Evolutionary conservation across 148 eudicot species (phyloP).

Genomic region (Rhododendron simsii): DNA sequence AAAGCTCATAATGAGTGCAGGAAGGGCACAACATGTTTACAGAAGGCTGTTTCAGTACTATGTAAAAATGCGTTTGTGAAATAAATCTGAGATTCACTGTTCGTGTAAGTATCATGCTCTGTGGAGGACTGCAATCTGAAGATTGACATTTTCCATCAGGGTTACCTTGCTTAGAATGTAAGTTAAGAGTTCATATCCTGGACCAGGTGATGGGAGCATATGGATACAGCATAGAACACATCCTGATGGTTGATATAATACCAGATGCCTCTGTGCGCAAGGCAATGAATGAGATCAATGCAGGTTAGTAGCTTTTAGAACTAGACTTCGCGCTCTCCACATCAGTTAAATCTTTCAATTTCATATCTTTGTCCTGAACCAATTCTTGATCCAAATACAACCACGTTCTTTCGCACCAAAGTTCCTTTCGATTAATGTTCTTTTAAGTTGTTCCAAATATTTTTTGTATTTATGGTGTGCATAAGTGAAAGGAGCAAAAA

Average conservation of each 20-base stretch:
- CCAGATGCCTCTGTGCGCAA: conserved; percentile 88
- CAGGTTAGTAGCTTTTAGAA: conserved; percentile 44
- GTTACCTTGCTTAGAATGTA: background rate
- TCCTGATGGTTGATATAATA: conserved; percentile 92
- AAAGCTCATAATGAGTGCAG: background rate
- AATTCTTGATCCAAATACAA: background rate
- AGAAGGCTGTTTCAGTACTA: background rate
- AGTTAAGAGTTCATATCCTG: background rate
- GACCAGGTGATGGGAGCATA: conserved; percentile 93
- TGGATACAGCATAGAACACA: conserved; percentile 94
- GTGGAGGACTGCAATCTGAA: background rate
- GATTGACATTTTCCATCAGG: background rate
- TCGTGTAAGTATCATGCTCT: background rate
- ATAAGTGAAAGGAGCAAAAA: too few species aligned
- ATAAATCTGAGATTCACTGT: background rate
- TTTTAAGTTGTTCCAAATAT: too few species aligned
- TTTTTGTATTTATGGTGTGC: too few species aligned
- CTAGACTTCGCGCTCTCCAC: background rate
- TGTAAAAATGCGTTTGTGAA: background rate
- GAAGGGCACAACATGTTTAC: background rate
- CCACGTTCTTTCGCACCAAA: background rate
- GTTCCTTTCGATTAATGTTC: too few species aligned
- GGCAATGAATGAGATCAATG: conserved; percentile 99
- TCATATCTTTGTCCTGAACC: background rate
- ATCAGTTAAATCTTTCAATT: background rate